phyloP scores from a whole-genome alignment of 2,329 filamentous ascomycete genomes.

The Penicillium carneum region DNA sequence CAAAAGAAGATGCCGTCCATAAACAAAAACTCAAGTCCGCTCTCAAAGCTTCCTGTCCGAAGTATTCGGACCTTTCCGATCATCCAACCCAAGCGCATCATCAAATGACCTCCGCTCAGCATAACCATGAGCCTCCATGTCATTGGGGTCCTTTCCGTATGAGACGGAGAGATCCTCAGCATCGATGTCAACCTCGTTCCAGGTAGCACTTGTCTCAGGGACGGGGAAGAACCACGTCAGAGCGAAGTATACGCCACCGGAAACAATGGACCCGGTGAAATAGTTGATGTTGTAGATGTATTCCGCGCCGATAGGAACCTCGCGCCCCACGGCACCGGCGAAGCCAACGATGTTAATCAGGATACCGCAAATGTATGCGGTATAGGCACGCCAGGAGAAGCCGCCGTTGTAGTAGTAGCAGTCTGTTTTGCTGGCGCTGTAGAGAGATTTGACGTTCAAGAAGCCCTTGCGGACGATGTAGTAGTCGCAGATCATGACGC shows the following conservation, averaged over 20 bases:
- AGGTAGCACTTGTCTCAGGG: slow-evolving; percentile 74
- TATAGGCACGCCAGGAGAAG: slow-evolving; percentile 83
- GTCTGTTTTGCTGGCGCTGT: slow-evolving; percentile 66
- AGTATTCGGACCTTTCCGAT: slow-evolving; percentile 36
- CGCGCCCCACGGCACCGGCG: slow-evolving; percentile 75
- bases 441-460: slow-evolving; percentile 78
- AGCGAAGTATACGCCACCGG: slow-evolving; percentile 70
- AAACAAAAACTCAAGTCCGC: not conserved
- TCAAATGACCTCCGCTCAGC: slow-evolving; percentile 21
- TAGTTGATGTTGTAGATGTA: slow-evolving; percentile 93
- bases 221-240: slow-evolving; percentile 75
- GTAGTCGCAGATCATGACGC: slow-evolving; percentile 89
- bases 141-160: slow-evolving; percentile 42
- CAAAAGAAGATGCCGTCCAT: not conserved
- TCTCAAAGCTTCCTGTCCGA: slow-evolving; percentile 28
- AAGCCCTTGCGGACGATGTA: slow-evolving; percentile 85
- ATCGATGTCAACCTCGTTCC: slow-evolving; percentile 73
- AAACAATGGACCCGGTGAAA: slow-evolving; percentile 81
- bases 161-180: slow-evolving; percentile 40
- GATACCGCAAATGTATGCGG: slow-evolving; percentile 81
- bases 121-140: slow-evolving; percentile 36
- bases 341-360: slow-evolving; percentile 92
- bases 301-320: slow-evolving; percentile 77
- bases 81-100: slow-evolving; percentile 18
- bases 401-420: slow-evolving; percentile 79